Evolutionary conservation across 768 basidiomycete genomes (phyloP), one percentile per base, ranked within the genome.

Genomic region (Suillus subluteus): DNA sequence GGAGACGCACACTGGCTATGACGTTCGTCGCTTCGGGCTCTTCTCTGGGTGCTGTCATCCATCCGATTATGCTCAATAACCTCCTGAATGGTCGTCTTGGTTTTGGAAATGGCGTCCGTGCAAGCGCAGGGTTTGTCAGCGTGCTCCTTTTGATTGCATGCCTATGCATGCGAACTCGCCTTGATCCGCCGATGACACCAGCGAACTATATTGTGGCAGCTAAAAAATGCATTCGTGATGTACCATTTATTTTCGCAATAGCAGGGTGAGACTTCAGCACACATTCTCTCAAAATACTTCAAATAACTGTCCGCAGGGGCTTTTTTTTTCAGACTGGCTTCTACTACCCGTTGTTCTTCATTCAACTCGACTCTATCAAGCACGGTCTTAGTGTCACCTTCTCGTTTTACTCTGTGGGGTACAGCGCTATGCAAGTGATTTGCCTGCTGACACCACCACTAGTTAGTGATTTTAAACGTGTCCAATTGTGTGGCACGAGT

Each of bases 311-410:
- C 30, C 23, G 6, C 50, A 64, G 63, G 50, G 23, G 15, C 26
- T 40, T 58, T n/a, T 18, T 38, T 38, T 75, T 78, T 18, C 71
- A 80, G 12, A 69, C 76, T 1, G 82, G 83, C 1, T 67, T 84
- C 26, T 86, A 81, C 67, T 83, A 81, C 56, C 83, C 85, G 0
- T 78, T 84, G 26, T 86, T 84, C 73, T 87, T 83, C 70, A 70
- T 87, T 18, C 86, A 87, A 68, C 73, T 86, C 9, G 80, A 83
- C 56, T 80, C 85, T 2, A 79, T 84, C 23, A 78, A 78, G 56
- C 83, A 83, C 62, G 82, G 82, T 2, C 75, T 85, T 30, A 72
- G 74, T 37, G 71, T 78, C 11, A 72, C 70, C 37, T 72, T 87
- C 4, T 82, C 86, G 0, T 87, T 87, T 67, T 86, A 86, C 68